These are phyloP conservation scores for Pseudogymnoascus sp. DNA, from an alignment of 2,329 filamentous ascomycete genomes.

Conservation along the genomic window DNA sequence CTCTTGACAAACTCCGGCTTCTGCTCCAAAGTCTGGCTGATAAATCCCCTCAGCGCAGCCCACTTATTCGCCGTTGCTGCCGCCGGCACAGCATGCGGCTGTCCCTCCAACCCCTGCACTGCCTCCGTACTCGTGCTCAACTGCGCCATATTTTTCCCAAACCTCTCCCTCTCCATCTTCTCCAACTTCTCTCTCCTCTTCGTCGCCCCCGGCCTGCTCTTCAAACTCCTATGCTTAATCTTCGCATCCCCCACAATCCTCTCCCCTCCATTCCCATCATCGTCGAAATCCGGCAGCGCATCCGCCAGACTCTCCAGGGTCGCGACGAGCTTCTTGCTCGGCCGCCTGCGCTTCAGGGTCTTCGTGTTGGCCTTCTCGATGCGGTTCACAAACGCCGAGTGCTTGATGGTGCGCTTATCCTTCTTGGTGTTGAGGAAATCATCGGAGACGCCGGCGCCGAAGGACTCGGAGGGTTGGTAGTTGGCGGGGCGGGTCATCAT, in stretches of 20 bases:
- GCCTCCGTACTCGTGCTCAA: constrained; percentile 38
- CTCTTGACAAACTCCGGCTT: constrained; percentile 59
- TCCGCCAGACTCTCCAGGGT: constrained; percentile 69
- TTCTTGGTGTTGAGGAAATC: constrained; percentile 64
- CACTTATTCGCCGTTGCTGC: constrained; percentile 52
- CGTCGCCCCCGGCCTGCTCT: constrained; percentile 66
- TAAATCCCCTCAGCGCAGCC: constrained; percentile 75
- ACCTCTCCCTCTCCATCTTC: constrained; percentile 70
- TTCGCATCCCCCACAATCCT: constrained; percentile 45
- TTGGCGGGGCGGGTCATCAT: constrained; percentile 18
- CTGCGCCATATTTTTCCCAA: constrained; percentile 73
- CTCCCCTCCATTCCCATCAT: constrained; percentile 34
- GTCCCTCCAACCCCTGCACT: constrained; percentile 25
- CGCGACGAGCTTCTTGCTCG: constrained; percentile 68
- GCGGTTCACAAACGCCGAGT: constrained; percentile 67
- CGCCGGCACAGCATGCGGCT: constrained; percentile 10
- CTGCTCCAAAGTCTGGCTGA: constrained; percentile 80
- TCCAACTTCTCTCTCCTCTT: constrained; percentile 78
- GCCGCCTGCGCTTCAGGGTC: constrained; percentile 54
- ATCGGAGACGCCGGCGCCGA: constrained; percentile 42
- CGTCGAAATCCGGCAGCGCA: constrained; percentile 57
- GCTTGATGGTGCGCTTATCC: constrained; percentile 76
- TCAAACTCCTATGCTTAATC: constrained; percentile 65
- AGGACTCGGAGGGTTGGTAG: constrained; percentile 31
- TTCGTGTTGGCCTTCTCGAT: constrained; percentile 55